A percentile compares a stretch with the other conserved stretches of the same genome.
Evolutionary conservation across 2,329 filamentous ascomycete genomes (phyloP).

Genomic region (Fusarium mexicanum): DNA sequence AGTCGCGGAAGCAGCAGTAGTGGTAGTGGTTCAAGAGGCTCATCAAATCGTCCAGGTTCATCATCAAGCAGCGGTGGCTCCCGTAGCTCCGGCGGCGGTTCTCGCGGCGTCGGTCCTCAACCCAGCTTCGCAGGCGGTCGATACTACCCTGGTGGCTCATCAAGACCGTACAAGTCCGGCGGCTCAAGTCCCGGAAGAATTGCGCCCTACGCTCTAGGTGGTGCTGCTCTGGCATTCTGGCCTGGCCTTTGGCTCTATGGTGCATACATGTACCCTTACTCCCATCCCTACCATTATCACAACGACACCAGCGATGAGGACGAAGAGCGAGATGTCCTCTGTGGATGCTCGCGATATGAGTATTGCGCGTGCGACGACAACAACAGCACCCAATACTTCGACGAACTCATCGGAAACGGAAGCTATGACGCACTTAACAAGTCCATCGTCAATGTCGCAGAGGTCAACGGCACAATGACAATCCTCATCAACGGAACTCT

Average conservation of each 20-base stretch:
- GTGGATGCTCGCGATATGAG: conserved; percentile 61
- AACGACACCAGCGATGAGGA: conserved; percentile 58
- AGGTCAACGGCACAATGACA: conserved; percentile 68
- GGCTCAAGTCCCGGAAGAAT: conserved; percentile 61
- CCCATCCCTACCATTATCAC: conserved; percentile 57
- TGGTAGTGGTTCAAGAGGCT: conserved; percentile 25
- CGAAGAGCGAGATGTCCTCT: conserved; percentile 50
- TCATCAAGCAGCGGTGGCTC: conserved; percentile 4
- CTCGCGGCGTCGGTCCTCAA: conserved; percentile 66
- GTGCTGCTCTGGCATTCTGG: conserved; percentile 65
- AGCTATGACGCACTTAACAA: conserved; percentile 69
- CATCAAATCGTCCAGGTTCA: conserved; percentile 35
- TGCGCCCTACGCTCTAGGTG: conserved; percentile 61
- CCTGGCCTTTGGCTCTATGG: conserved; percentile 72
- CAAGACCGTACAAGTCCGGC: conserved; percentile 69
- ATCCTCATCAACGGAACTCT: conserved; percentile 82
- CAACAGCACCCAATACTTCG: conserved; percentile 66
- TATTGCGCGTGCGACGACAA: conserved; percentile 77
- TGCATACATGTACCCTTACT: conserved; percentile 67
- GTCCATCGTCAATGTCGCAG: conserved; percentile 67
- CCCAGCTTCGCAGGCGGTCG: conserved; percentile 69
- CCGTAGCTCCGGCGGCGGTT: conserved; percentile 44
- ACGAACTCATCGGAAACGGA: conserved; percentile 72
- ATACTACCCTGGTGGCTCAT: conserved; percentile 74
- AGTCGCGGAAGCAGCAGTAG: conserved; percentile 13